A percentile compares a stretch with the other conserved stretches of the same genome.
Evolutionary conservation across 352 stramenopile genomes (phyloP).

Genomic region (Globisporangium perplexum): DNA sequence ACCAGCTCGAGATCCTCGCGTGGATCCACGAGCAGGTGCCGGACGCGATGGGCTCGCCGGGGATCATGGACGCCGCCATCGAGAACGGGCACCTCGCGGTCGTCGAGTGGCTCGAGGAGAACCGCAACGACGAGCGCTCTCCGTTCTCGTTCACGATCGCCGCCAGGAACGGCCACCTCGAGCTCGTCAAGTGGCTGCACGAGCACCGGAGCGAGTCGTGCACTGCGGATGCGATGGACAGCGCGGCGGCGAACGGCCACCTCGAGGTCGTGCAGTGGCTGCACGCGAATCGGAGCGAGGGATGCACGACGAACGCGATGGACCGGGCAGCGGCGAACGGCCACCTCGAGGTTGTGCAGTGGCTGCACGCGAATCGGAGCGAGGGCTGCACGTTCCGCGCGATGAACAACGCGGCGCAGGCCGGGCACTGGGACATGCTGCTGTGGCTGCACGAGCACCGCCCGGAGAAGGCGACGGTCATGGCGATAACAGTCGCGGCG

Average conservation of each 20-base stretch:
- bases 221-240: conserved; percentile 6
- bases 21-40: conserved; percentile 4
- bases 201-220: conserved; percentile 4
- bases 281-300: background rate
- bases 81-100: background rate
- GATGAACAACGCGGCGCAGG: conserved; percentile 3
- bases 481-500: background rate
- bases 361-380: conserved; percentile 4
- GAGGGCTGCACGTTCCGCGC: conserved; percentile 14
- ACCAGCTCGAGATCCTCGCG: conserved; percentile 10
- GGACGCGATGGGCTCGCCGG: background rate
- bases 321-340: background rate
- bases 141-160: background rate
- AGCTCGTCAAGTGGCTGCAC: conserved; percentile 10
- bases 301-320: background rate
- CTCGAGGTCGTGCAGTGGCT: conserved; percentile 3
- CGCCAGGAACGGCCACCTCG: conserved; percentile 8
- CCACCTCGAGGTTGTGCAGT: conserved; percentile 2
- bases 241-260: conserved; percentile 1
- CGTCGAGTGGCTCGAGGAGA: conserved; percentile 1
- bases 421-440: background rate
- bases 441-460: conserved; percentile 4
- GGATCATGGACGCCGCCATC: background rate
- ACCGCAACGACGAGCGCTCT: background rate
- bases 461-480: background rate